phyloP scores from a whole-genome alignment of 306 rosid genomes.

The Lablab purpureus region DNA sequence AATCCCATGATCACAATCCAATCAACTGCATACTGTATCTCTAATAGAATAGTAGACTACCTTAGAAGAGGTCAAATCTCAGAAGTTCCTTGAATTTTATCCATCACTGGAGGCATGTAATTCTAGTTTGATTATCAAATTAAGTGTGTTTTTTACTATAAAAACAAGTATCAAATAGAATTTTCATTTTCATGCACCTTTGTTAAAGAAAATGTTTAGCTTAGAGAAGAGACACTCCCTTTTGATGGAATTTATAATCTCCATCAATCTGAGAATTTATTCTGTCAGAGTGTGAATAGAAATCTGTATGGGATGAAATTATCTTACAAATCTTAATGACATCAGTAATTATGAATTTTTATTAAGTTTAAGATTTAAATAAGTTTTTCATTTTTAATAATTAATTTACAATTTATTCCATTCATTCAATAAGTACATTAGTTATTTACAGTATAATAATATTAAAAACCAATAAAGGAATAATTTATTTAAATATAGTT shows the following conservation, averaged over 20 bases:
- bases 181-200: neutral
- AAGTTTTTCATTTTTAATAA: too few relatives aligned
- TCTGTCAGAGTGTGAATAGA: too few relatives aligned
- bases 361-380: too few relatives aligned
- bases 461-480: neutral
- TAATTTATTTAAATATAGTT: neutral
- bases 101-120: neutral
- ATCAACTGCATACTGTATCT: conserved; percentile 66
- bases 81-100: neutral
- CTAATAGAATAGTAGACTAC: conserved; percentile 41
- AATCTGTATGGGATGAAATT: too few relatives aligned
- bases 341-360: too few relatives aligned
- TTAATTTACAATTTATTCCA: too few relatives aligned
- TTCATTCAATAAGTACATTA: too few relatives aligned
- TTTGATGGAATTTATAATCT: too few relatives aligned
- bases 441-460: too few relatives aligned
- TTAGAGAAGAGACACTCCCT: neutral
- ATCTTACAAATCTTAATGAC: too few relatives aligned
- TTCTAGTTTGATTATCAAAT: neutral
- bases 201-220: neutral
- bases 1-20: conserved; percentile 90
- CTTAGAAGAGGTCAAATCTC: conserved; percentile 7
- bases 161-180: neutral
- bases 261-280: too few relatives aligned
- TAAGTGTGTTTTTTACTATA: neutral